Percentiles rank a stretch among this genome's conserved stretches.
Evolutionary conservation across 768 basidiomycete genomes (phyloP).

Genomic region (Termitomyces sp.): DNA sequence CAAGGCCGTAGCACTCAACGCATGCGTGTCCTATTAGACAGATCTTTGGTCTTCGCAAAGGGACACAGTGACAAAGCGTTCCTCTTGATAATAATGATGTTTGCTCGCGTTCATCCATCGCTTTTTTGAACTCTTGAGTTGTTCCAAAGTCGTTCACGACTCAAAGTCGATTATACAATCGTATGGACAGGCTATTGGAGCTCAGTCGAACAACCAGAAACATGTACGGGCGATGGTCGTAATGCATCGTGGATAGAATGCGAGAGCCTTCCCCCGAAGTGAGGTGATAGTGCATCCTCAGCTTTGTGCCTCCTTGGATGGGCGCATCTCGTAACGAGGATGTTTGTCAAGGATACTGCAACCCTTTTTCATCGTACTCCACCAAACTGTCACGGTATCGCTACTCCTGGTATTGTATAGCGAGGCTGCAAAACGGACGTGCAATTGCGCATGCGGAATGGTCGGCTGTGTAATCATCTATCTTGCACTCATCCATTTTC

Average conservation of each 20-base stretch:
- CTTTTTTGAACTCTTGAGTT: not conserved
- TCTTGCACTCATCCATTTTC: not conserved
- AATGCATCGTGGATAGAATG: not conserved
- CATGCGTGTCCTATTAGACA: too few relatives aligned
- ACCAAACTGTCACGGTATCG: not conserved
- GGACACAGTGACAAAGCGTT: not conserved
- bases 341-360: not conserved
- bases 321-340: not conserved
- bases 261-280: not conserved
- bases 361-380: not conserved
- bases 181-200: not conserved
- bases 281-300: not conserved
- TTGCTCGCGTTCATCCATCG: not conserved
- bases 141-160: not conserved
- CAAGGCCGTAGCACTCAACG: not conserved
- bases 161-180: not conserved
- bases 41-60: not conserved
- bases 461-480: not conserved
- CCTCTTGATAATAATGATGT: too few relatives aligned
- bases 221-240: too few relatives aligned
- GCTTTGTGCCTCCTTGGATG: not conserved
- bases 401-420: not conserved
- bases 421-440: too few relatives aligned
- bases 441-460: not conserved
- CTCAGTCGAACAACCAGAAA: not conserved